Conservation (phyloP, 805 yeast species). For the Teunomyces aglyptinius region DNA sequence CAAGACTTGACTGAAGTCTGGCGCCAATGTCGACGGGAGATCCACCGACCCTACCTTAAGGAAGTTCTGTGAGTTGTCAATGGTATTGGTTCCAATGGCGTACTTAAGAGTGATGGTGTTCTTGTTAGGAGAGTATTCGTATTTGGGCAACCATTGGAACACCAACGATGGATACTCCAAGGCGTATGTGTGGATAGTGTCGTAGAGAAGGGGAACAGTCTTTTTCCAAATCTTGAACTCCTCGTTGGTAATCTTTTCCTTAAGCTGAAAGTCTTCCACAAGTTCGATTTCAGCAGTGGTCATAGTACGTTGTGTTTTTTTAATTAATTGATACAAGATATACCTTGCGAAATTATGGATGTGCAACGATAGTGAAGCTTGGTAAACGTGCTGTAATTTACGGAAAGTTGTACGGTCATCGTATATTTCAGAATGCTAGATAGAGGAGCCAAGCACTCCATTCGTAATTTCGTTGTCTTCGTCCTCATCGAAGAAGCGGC, state of each 20-base stretch:
- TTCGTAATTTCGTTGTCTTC: conserved; percentile 26
- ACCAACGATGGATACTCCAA: conserved; percentile 71
- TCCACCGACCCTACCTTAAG: conserved; percentile 44
- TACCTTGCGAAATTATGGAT: not conserved
- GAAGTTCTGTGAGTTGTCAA: conserved; percentile 39
- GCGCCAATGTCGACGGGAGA: conserved; percentile 51
- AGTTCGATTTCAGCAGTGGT: conserved; percentile 36
- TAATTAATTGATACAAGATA: not conserved
- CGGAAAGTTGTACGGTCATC: not conserved
- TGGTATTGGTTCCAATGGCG: conserved; percentile 49
- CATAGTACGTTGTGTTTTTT: conserved; percentile 5
- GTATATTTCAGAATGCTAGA: conserved; percentile 3
- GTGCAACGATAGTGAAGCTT: not conserved
- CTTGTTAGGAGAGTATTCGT: conserved; percentile 25
- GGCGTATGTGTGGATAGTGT: conserved; percentile 66
- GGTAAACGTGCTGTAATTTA: conserved; percentile 2
- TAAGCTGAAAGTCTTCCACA: conserved; percentile 47
- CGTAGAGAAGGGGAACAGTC: conserved; percentile 75
- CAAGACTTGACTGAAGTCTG: conserved; percentile 27
- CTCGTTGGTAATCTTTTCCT: conserved; percentile 67
- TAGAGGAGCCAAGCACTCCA: not conserved
- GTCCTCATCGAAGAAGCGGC: conserved; percentile 62
- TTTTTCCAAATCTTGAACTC: conserved; percentile 82
- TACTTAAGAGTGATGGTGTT: conserved; percentile 37
- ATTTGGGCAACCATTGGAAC: conserved; percentile 63